Evolutionary conservation across 345 rosid species (phyloP), one percentile per base, ranked within the genome.

Genomic region (Populus deltoides): DNA sequence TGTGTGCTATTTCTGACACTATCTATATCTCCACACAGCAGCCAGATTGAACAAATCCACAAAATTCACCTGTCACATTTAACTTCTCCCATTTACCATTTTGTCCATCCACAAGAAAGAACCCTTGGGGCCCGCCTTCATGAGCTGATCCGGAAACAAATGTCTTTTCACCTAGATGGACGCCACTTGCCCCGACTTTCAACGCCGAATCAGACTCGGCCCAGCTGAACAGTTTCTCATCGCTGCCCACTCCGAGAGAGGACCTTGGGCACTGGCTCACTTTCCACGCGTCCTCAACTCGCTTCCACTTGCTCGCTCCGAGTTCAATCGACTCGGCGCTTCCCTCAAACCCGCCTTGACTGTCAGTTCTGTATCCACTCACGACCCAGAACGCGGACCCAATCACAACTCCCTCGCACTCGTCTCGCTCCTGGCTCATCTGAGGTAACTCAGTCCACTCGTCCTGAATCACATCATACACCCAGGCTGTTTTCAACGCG

Each of bases 361-460:
- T 76, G 16, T 90, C 90, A 1, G 94, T 92, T 17, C 78, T 57
- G 77, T 90, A 90, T 24, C 94, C 97, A 53, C 97, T 87, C 36
- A 92, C 88, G 3, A 89, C 92, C 90, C 91, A 92, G 68, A 90
- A 89, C 83, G 85, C 88, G 20, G 77, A 85, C 66, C 85, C 92
- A 2, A 87, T 74, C 22, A 89, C 85, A 2, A 86, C 45, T 31
- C 90, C 97, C 68, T 88, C 90, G 75, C 94, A 89, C 88, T 89
- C 91, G 74, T 92, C 97, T 47, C 92, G 86, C 83, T 85, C 94
- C 77, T 83, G 88, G 47, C 86, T 86, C 89, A 90, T 73, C 74
- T n/a, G 75, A 0, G 84, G 51, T 81, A 92, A 33, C 87, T 88
- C 90, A 2, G 33, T 73, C 97, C 97, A 90, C 85, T 85, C 88